phyloP scores from a whole-genome alignment of 2,329 filamentous ascomycete genomes.

The Graphilbum sp. region DNA sequence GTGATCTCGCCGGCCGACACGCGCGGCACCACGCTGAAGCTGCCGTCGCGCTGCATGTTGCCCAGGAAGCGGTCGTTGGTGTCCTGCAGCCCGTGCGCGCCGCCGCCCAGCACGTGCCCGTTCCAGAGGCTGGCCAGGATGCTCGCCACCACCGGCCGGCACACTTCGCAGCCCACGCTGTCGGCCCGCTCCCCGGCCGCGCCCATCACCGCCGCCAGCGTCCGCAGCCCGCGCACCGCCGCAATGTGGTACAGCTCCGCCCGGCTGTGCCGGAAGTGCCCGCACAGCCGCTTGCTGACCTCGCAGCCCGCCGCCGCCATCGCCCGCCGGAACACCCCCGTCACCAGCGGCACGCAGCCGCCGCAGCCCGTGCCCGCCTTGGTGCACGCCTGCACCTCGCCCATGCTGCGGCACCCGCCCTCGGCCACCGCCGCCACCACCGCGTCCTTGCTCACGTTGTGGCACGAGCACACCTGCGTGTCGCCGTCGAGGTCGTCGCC shows the following conservation, averaged over 20 bases:
- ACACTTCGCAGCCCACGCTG: conserved; percentile 71
- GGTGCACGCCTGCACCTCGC: conserved; percentile 74
- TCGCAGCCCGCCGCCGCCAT: conserved; percentile 77
- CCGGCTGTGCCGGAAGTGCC: conserved; percentile 64
- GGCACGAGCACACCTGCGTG: conserved; percentile 81
- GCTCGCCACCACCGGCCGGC: conserved; percentile 67
- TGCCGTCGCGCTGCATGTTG: conserved; percentile 85
- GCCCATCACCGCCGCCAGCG: conserved; percentile 61
- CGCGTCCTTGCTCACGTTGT: conserved; percentile 81
- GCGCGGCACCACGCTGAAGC: conserved; percentile 74
- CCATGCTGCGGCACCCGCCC: conserved; percentile 65
- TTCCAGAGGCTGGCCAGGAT: conserved; percentile 77
- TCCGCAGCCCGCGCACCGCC: conserved; percentile 61
- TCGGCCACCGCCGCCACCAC: conserved; percentile 57
- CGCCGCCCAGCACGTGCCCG: conserved; percentile 58
- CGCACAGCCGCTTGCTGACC: conserved; percentile 72
- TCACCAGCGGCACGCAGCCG: conserved; percentile 77
- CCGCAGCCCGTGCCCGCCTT: conserved; percentile 86
- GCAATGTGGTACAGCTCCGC: conserved; percentile 84
- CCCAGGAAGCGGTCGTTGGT: conserved; percentile 80
- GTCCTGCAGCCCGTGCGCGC: conserved; percentile 62
- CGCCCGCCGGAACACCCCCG: conserved; percentile 77
- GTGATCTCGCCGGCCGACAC: conserved; percentile 78
- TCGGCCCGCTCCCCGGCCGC: conserved; percentile 48
- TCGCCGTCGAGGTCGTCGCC: conserved; percentile 63